A percentile compares a stretch with the other conserved stretches of the same genome.
phyloP scores from a whole-genome alignment of 2,329 filamentous ascomycete genomes.

The Ophiostoma sp. region DNA sequence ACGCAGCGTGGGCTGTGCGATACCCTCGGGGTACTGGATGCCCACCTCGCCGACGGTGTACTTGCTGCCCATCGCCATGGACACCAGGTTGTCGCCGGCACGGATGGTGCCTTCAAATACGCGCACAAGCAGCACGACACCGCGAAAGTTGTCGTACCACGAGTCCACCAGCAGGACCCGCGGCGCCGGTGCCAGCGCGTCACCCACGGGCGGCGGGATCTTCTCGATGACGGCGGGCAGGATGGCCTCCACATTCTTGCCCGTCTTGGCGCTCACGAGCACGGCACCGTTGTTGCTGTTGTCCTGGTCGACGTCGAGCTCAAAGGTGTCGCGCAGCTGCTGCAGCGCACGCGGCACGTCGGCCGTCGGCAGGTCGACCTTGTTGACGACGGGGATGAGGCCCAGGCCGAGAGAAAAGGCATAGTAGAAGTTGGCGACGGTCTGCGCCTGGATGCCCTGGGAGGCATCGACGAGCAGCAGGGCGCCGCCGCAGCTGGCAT shows the following conservation, averaged over 20 bases:
- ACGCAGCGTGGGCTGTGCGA: slow-evolving; percentile 70
- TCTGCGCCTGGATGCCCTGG: slow-evolving; percentile 95
- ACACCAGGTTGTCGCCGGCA: slow-evolving; percentile 79
- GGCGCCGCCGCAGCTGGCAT: slow-evolving; percentile 91
- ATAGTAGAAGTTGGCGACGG: slow-evolving; percentile 96
- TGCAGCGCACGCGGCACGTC: slow-evolving; percentile 80
- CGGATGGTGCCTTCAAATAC: slow-evolving; percentile 83
- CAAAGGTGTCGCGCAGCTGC: slow-evolving; percentile 81
- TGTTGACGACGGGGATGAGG: slow-evolving; percentile 91
- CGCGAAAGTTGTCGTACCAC: slow-evolving; percentile 96
- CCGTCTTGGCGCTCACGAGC: slow-evolving; percentile 86
- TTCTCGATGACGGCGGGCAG: slow-evolving; percentile 79
- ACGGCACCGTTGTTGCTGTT: slow-evolving; percentile 44
- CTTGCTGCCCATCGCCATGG: slow-evolving; percentile 79
- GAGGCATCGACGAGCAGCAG: slow-evolving; percentile 90
- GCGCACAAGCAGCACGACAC: slow-evolving; percentile 83
- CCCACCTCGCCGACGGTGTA: slow-evolving; percentile 95
- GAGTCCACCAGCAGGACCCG: slow-evolving; percentile 89
- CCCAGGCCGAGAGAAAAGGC: slow-evolving; percentile 86
- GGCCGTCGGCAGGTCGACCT: slow-evolving; percentile 86
- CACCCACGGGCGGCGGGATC: slow-evolving; percentile 74
- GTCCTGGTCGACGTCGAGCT: slow-evolving; percentile 69
- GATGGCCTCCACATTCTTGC: slow-evolving; percentile 76
- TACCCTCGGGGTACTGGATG: slow-evolving; percentile 89
- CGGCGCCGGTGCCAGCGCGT: slow-evolving; percentile 64